Evolutionary conservation across 2,329 filamentous ascomycete genomes (phyloP).

Genomic region (Penicillium olsonii): DNA sequence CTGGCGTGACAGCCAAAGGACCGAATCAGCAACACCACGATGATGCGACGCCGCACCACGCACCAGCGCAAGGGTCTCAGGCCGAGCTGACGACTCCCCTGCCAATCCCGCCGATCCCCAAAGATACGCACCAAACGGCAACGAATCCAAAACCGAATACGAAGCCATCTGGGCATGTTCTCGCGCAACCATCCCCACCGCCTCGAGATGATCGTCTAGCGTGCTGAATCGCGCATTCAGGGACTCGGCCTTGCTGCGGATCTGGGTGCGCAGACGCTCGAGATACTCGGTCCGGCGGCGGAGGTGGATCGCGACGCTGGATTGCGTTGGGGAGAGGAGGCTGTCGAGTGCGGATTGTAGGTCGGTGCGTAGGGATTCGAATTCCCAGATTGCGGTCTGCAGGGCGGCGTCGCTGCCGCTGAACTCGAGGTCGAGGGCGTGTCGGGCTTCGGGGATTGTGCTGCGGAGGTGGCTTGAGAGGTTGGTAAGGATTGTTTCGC

Average conservation of each 20-base stretch:
- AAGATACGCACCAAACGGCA: constrained; percentile 11
- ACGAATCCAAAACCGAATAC: constrained; percentile 16
- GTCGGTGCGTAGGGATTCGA: constrained; percentile 38
- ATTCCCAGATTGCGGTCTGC: constrained; percentile 34
- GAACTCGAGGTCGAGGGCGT: constrained; percentile 43
- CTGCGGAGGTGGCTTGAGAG: constrained; percentile 30
- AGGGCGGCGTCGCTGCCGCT: constrained; percentile 35
- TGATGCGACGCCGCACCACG: constrained; percentile 30
- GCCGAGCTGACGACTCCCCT: constrained; percentile 9
- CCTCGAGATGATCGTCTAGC: constrained; percentile 39
- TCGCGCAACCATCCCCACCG: constrained; percentile 33
- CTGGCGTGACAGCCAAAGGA: constrained; percentile 27
- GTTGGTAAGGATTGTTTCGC: constrained; percentile 31
- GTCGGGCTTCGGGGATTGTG: constrained; percentile 30
- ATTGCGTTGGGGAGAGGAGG: constrained; percentile 24
- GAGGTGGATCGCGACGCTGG: constrained; percentile 22
- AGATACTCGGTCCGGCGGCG: constrained; percentile 35
- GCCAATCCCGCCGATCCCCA: constrained; percentile 12
- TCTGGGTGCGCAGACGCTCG: constrained; percentile 33
- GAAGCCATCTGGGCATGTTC: constrained; percentile 7
- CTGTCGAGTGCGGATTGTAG: constrained; percentile 39
- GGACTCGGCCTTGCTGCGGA: constrained; percentile 36
- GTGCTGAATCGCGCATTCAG: constrained; percentile 31
- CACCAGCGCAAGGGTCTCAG: constrained; percentile 19
- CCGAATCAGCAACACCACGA: constrained; percentile 29